Evolutionary conservation across 805 yeast genomes (phyloP).

Genomic region (Tetrapisispora taiwanensis): DNA sequence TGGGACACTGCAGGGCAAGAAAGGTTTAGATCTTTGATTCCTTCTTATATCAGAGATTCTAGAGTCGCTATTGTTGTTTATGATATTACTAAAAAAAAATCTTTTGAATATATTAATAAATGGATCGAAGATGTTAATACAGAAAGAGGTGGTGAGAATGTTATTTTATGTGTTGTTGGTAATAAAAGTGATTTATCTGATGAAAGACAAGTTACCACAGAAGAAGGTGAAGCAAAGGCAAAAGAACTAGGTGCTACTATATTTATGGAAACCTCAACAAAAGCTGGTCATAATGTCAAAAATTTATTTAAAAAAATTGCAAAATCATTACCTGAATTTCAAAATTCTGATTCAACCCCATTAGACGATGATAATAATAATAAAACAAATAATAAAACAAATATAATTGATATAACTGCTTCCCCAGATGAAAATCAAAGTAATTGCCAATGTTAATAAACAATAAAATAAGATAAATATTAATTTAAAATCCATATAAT

Average conservation of each 20-base stretch:
- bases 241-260: conserved; percentile 63
- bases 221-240: conserved; percentile 77
- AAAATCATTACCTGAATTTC: conserved; percentile 78
- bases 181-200: conserved; percentile 78
- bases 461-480: background rate
- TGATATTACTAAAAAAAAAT: conserved; percentile 78
- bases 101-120: conserved; percentile 73
- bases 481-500: background rate
- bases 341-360: conserved; percentile 26
- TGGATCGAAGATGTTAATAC: conserved; percentile 94
- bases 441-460: conserved; percentile 33
- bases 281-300: conserved; percentile 90
- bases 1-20: conserved; percentile 99
- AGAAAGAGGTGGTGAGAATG: conserved; percentile 81
- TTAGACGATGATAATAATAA: conserved; percentile 25
- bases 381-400: conserved; percentile 24
- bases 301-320: conserved; percentile 84
- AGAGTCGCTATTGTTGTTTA: conserved; percentile 96
- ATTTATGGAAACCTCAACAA: conserved; percentile 88
- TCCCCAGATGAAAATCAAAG: conserved; percentile 28
- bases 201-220: conserved; percentile 69
- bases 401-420: conserved; percentile 36
- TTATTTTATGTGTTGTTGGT: conserved; percentile 82
- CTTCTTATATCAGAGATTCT: conserved; percentile 90
- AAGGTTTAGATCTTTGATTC: conserved; percentile 86